phyloP scores from a whole-genome alignment of 1,284 basidiomycete genomes.

The Sphaerobolus stellatus region DNA sequence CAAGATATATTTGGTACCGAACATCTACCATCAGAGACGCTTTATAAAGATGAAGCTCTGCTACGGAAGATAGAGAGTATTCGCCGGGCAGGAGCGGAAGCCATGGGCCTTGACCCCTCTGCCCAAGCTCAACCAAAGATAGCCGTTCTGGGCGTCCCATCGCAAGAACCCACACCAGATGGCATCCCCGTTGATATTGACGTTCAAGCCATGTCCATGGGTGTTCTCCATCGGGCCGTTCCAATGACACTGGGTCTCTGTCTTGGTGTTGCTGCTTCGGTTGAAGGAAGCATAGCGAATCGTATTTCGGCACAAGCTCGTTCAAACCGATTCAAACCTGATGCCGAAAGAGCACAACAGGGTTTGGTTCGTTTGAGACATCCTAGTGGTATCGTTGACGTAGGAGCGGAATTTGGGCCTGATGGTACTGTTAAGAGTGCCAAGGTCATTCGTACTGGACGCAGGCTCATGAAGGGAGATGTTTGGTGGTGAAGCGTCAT shows the following conservation, averaged over 20 bases:
- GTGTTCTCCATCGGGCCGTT: constrained; percentile 67
- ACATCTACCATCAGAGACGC: constrained; percentile 18
- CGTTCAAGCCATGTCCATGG: constrained; percentile 70
- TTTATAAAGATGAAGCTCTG: constrained; percentile 29
- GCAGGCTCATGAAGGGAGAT: constrained; percentile 65
- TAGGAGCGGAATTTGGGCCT: constrained; percentile 51
- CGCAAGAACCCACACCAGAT: constrained; percentile 16
- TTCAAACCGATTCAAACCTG: neutral
- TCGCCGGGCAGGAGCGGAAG: constrained; percentile 52
- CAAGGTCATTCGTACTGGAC: constrained; percentile 64
- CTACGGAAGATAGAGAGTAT: constrained; percentile 49
- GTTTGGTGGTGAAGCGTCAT: constrained; percentile 57
- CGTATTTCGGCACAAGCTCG: constrained; percentile 30
- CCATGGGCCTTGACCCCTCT: constrained; percentile 63
- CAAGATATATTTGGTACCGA: constrained; percentile 37
- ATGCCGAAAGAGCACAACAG: constrained; percentile 16
- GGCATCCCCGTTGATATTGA: constrained; percentile 47
- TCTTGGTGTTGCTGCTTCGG: constrained; percentile 61
- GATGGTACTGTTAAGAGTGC: constrained; percentile 53
- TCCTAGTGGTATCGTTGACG: constrained; percentile 64
- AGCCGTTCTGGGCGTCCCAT: constrained; percentile 50
- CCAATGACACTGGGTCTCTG: constrained; percentile 76
- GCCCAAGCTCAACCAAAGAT: constrained; percentile 72
- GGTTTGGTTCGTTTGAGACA: constrained; percentile 54
- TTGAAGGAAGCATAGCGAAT: constrained; percentile 53